These are phyloP conservation scores for Shiraia bambusicola DNA, from an alignment of 2,329 filamentous ascomycete genomes.

Conservation along the genomic window DNA sequence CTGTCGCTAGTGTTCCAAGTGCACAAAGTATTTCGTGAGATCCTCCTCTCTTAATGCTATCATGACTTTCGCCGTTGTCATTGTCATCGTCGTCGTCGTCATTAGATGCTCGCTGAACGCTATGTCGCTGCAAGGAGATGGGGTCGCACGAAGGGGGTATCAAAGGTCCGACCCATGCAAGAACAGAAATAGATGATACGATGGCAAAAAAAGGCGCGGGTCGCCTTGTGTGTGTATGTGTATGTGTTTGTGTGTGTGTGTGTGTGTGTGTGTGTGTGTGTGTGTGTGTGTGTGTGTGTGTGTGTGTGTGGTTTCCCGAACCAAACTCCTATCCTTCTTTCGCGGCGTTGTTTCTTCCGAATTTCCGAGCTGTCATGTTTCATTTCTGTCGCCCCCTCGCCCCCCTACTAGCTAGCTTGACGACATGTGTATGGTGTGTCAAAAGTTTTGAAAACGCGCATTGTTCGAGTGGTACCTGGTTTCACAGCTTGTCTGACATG, in stretches of 20 bases:
- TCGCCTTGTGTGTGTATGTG: no score
- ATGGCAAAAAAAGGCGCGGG: no score
- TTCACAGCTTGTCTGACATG: constrained; percentile 4
- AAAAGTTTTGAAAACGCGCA: constrained; percentile 2
- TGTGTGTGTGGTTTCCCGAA: no score
- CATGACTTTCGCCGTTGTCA: no score
- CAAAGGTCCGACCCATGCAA: constrained; percentile 32
- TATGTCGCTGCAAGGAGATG: constrained; percentile 7
- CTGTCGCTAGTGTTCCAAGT: background rate
- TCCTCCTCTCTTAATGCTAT: constrained; percentile 1
- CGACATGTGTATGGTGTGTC: no score
- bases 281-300: no score
- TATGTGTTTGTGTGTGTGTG: no score
- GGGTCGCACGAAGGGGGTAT: constrained; percentile 27
- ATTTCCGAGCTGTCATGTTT: constrained; percentile 1
- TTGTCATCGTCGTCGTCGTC: constrained; percentile 3
- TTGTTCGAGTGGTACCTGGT: constrained; percentile 14
- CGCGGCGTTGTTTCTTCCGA: background rate
- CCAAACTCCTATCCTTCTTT: no score
- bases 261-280: no score
- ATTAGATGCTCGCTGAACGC: constrained; percentile 10
- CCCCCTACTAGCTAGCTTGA: no score
- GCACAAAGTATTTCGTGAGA: background rate
- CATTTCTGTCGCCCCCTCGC: constrained; percentile 5
- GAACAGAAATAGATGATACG: no score